phyloP scores from a whole-genome alignment of 495 filamentous ascomycete species.

The Penicillium pancosmium region DNA sequence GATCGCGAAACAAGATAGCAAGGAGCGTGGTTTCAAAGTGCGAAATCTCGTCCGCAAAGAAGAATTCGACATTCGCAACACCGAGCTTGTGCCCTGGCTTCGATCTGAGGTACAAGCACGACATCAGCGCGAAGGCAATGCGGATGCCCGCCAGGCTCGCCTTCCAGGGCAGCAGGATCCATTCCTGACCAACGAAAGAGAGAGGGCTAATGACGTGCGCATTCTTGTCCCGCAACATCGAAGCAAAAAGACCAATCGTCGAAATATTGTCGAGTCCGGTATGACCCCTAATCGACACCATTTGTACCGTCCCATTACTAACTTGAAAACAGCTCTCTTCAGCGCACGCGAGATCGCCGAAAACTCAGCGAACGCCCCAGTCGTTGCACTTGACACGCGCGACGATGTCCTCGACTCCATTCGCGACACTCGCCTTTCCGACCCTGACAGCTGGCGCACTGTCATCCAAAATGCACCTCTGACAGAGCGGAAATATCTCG shows the following conservation, averaged over 20 bases:
- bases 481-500: slow-evolving; percentile 82
- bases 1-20: slow-evolving; percentile 78
- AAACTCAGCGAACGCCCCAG: slow-evolving; percentile 70
- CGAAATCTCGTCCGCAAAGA: slow-evolving; percentile 75
- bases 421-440: slow-evolving; percentile 70
- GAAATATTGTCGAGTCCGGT: slow-evolving; percentile 79
- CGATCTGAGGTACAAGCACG: slow-evolving; percentile 82
- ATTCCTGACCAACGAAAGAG: slow-evolving; percentile 37
- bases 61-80: slow-evolving; percentile 74
- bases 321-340: slow-evolving; percentile 54
- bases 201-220: slow-evolving; percentile 70
- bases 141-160: slow-evolving; percentile 48
- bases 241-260: slow-evolving; percentile 88
- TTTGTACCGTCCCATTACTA: slow-evolving; percentile 6
- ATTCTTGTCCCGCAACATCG: slow-evolving; percentile 78
- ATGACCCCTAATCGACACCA: slow-evolving; percentile 11
- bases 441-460: slow-evolving; percentile 83
- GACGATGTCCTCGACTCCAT: slow-evolving; percentile 86
- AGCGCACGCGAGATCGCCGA: slow-evolving; percentile 64
- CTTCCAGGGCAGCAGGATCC: slow-evolving; percentile 48
- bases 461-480: slow-evolving; percentile 78
- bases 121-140: slow-evolving; percentile 60
- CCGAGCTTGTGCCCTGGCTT: slow-evolving; percentile 79
- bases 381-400: slow-evolving; percentile 84
- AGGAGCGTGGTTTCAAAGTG: slow-evolving; percentile 72